Conservation (phyloP, 139 green algal species). For the Diplosphaera chodatii region DNA sequence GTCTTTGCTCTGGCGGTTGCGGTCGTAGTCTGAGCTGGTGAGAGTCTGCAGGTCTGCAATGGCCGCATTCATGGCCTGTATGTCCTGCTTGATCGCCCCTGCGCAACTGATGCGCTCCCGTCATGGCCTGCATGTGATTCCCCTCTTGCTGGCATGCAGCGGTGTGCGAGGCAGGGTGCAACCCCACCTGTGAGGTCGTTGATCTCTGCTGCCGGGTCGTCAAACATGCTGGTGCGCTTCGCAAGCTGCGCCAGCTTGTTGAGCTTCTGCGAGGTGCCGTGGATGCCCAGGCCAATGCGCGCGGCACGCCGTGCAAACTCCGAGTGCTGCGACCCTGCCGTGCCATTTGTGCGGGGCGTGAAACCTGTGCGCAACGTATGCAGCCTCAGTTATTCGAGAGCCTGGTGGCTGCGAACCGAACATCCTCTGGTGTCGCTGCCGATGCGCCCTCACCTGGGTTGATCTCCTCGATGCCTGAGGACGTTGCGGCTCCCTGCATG, state of each 20-base stretch:
- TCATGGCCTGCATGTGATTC: too few species aligned
- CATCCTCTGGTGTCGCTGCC: too few species aligned
- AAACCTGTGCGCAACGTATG: too few species aligned
- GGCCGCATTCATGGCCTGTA: conserved; percentile 71
- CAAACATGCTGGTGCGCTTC: conserved; percentile 94
- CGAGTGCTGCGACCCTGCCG: conserved; percentile 37
- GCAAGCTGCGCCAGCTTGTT: conserved; percentile 87
- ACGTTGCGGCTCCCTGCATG: background rate
- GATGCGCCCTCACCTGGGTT: background rate
- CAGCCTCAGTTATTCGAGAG: too few species aligned
- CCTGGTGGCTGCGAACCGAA: too few species aligned
- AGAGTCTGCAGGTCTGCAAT: conserved; percentile 74
- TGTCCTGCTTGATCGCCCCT: conserved; percentile 85
- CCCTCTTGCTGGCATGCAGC: too few species aligned
- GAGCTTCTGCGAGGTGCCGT: conserved; percentile 87
- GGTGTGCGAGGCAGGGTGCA: too few species aligned
- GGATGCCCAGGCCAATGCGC: conserved; percentile 85
- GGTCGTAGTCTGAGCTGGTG: conserved; percentile 15
- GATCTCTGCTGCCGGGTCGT: conserved; percentile 91
- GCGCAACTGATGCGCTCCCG: too few species aligned
- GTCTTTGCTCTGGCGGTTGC: conserved; percentile 74
- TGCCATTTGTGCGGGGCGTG: background rate
- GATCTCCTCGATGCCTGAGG: conserved; percentile 1
- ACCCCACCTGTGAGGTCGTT: conserved; percentile 75
- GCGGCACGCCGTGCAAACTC: conserved; percentile 84